A percentile compares a stretch with the other conserved stretches of the same genome.
Evolutionary conservation across 768 basidiomycete genomes (phyloP).

Genomic region (Termitomyces sp.): DNA sequence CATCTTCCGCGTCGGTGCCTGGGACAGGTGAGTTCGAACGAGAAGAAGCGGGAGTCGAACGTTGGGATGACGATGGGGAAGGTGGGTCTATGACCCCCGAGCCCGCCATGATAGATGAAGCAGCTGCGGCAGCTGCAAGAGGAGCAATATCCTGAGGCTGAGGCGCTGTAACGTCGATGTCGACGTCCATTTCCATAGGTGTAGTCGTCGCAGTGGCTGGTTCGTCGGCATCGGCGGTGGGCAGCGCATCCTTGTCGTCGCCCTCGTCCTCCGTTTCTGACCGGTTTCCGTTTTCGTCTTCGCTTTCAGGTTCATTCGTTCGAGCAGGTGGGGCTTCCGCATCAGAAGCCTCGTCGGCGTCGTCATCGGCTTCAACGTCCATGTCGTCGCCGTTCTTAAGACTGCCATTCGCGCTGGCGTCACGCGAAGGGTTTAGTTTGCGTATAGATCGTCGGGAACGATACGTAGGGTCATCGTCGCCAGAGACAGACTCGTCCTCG

Average conservation of each 20-base stretch:
- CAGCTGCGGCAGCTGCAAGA: conserved; percentile 36
- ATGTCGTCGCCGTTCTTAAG: conserved; percentile 16
- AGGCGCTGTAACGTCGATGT: conserved; percentile 32
- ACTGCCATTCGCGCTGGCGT: conserved; percentile 12
- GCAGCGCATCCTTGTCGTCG: conserved; percentile 29
- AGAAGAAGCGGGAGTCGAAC: conserved; percentile 37
- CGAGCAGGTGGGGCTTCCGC: conserved; percentile 8
- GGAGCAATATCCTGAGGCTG: conserved; percentile 26
- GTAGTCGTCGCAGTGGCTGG: conserved; percentile 21
- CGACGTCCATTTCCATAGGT: conserved; percentile 25
- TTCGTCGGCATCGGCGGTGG: conserved; percentile 19
- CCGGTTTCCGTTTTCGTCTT: conserved; percentile 27
- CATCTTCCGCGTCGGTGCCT: conserved; percentile 9
- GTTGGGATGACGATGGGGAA: conserved; percentile 34
- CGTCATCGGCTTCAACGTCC: conserved; percentile 18
- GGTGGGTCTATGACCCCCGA: conserved; percentile 36
- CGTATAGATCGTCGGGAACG: conserved; percentile 14
- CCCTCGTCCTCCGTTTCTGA: conserved; percentile 20
- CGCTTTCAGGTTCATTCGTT: conserved; percentile 20
- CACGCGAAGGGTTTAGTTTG: conserved; percentile 9
- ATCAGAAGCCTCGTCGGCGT: conserved; percentile 18
- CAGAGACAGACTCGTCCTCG: conserved; percentile 16
- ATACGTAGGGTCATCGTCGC: conserved; percentile 16
- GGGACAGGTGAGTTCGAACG: conserved; percentile 41
- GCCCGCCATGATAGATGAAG: conserved; percentile 51